A percentile compares a stretch with the other conserved stretches of the same genome.
phyloP scores from a whole-genome alignment of 2,329 filamentous ascomycete species.

The Fonsecaea nubica region DNA sequence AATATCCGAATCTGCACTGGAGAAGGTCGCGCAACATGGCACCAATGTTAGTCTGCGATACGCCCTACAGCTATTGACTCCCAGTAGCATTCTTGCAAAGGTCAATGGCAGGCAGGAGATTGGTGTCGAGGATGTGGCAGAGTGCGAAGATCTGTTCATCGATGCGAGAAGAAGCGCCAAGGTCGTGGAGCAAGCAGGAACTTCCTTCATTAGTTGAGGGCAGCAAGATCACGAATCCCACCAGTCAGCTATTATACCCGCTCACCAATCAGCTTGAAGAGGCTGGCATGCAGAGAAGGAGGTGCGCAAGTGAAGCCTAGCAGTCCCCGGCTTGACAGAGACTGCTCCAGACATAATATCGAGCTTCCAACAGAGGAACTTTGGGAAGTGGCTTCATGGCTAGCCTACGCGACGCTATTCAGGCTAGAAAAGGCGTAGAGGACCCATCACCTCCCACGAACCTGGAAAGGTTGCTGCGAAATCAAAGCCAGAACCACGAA shows the following conservation, averaged over 20 bases:
- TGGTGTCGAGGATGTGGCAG: slow-evolving; percentile 75
- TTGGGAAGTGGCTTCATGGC: not conserved
- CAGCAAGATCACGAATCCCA: not conserved
- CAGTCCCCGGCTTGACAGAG: not conserved
- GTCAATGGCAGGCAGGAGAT: slow-evolving; percentile 80
- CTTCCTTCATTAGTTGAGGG: slow-evolving; percentile 67
- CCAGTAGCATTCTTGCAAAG: slow-evolving; percentile 86
- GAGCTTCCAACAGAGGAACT: not conserved
- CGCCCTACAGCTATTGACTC: slow-evolving; percentile 87
- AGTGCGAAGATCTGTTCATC: slow-evolving; percentile 84
- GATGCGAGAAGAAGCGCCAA: slow-evolving; percentile 79
- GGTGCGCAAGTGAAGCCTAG: not conserved
- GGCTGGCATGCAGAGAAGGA: not conserved
- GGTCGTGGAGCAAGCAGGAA: slow-evolving; percentile 70
- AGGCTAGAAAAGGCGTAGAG: not conserved
- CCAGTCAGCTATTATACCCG: not conserved
- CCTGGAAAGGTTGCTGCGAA: not conserved
- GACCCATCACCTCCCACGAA: not conserved
- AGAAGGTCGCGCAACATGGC: slow-evolving; percentile 85
- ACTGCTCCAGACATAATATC: not conserved
- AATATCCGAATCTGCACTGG: slow-evolving; percentile 80
- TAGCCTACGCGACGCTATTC: not conserved
- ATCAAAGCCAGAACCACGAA: not conserved
- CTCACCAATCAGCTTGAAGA: not conserved
- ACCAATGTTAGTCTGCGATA: slow-evolving; percentile 90